Percentiles rank a stretch among this genome's conserved stretches.
These are phyloP conservation scores for Pseudonitzschia multistriata DNA, from an alignment of 108 stramenopile species.

Conservation along the genomic window DNA sequence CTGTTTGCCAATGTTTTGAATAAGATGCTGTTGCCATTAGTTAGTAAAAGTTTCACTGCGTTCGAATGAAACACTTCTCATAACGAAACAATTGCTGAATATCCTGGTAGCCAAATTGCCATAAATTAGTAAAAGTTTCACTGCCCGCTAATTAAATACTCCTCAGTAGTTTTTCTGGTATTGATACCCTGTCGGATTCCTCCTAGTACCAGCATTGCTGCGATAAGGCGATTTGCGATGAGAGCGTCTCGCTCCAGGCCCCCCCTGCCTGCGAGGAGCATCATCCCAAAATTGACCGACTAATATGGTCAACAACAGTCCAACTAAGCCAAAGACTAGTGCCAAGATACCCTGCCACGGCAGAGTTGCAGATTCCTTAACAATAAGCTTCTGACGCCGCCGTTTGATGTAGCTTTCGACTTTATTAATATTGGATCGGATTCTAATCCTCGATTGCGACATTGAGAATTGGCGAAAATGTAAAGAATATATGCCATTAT, in stretches of 20 bases:
- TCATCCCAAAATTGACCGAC: constrained; percentile 82
- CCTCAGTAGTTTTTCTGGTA: constrained; percentile 26
- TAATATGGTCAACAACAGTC: constrained; percentile 54
- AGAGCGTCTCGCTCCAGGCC: constrained; percentile 36
- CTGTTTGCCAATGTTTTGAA: too few relatives aligned
- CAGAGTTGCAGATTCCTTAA: constrained; percentile 61
- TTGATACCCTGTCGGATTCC: not conserved
- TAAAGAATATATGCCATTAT: constrained; percentile 34
- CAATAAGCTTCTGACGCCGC: constrained; percentile 53
- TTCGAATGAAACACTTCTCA: too few relatives aligned
- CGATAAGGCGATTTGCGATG: not conserved
- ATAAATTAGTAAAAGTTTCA: too few relatives aligned
- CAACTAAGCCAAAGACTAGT: constrained; percentile 68
- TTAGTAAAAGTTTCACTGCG: too few relatives aligned
- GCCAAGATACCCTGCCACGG: constrained; percentile 65
- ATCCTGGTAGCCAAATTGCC: too few relatives aligned
- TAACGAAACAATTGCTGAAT: too few relatives aligned
- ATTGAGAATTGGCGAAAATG: constrained; percentile 65
- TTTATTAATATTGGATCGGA: constrained; percentile 57
- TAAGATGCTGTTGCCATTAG: too few relatives aligned
- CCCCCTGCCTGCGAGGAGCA: constrained; percentile 33
- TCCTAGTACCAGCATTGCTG: not conserved
- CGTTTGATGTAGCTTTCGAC: constrained; percentile 64
- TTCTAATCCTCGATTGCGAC: constrained; percentile 52
- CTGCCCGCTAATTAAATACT: not conserved